phyloP scores from a whole-genome alignment of 2,329 filamentous ascomycete species.

The Colletotrichum abscissum region DNA sequence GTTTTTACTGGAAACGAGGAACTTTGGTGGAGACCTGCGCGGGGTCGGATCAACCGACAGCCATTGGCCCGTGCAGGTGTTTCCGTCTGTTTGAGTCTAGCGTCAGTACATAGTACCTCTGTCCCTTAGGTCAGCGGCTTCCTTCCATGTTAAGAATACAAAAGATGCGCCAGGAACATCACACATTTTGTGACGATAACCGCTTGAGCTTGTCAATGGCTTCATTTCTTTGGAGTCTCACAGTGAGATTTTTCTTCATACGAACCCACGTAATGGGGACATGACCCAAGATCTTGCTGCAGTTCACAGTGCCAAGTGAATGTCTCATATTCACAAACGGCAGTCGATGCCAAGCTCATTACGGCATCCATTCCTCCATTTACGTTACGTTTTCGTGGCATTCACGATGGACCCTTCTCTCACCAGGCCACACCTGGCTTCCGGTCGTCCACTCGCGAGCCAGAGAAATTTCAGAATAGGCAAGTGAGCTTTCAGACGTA shows the following conservation, averaged over 20 bases:
- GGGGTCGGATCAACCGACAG: conserved; percentile 11
- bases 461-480: neutral
- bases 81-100: conserved; percentile 17
- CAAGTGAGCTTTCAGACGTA: neutral
- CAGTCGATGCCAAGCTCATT: neutral
- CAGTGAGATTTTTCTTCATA: neutral
- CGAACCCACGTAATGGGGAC: neutral
- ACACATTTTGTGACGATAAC: neutral
- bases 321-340: neutral
- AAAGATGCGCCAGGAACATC: neutral
- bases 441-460: conserved; percentile 4
- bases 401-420: conserved; percentile 1
- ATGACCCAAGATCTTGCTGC: neutral
- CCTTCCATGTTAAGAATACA: neutral
- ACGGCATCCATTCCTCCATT: neutral
- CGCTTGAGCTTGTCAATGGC: neutral
- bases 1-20: conserved; percentile 25
- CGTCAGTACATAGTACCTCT: neutral
- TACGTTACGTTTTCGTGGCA: conserved; percentile 5
- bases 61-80: conserved; percentile 1
- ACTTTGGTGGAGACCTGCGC: conserved; percentile 2
- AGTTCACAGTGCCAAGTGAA: neutral
- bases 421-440: conserved; percentile 8
- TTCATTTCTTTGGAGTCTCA: neutral
- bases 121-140: neutral